A percentile compares a stretch with the other conserved stretches of the same genome.
These are phyloP conservation scores for Dictyostelium purpureum DNA, from an alignment of 78 protist genomes.

Conservation along the genomic window DNA sequence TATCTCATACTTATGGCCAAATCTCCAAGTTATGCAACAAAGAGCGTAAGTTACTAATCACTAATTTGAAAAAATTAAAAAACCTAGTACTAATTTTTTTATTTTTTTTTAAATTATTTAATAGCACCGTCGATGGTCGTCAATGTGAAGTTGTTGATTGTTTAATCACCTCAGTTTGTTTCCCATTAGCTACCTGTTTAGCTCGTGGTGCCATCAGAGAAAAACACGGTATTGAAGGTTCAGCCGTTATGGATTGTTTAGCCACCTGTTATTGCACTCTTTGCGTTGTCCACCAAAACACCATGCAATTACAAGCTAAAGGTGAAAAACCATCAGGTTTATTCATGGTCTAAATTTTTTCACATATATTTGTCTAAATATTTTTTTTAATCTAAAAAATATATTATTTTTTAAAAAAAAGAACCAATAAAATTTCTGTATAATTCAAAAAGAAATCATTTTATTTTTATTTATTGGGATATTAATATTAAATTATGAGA, in stretches of 20 bases:
- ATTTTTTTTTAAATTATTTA: too few species aligned
- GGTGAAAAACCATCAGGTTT: slow-evolving; percentile 76
- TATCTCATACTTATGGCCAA: slow-evolving; percentile 60
- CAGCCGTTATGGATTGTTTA: slow-evolving; percentile 27
- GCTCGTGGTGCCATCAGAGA: slow-evolving; percentile 23
- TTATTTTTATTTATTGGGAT: too few species aligned
- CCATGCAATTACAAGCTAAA: slow-evolving; percentile 53
- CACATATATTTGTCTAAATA: too few species aligned
- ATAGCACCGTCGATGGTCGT: slow-evolving; percentile 60
- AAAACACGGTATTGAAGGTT: slow-evolving; percentile 67
- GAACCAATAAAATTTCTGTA: background rate
- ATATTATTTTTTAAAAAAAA: background rate
- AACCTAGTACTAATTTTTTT: too few species aligned
- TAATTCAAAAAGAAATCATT: too few species aligned
- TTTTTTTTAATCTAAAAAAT: background rate
- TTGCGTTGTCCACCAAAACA: slow-evolving; percentile 49
- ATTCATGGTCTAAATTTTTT: slow-evolving; percentile 31
- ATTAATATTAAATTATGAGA: too few species aligned
- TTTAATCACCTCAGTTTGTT: background rate
- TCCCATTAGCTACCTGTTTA: slow-evolving; percentile 45
- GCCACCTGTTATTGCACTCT: slow-evolving; percentile 38
- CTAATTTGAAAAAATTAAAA: too few species aligned
- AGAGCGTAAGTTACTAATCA: too few species aligned
- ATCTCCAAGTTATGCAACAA: slow-evolving; percentile 57
- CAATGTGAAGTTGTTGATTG: slow-evolving; percentile 33